Percentiles rank a stretch among this genome's conserved stretches.
These are phyloP conservation scores for Noccaea caerulescens DNA, from an alignment of 345 rosid species.

Conservation along the genomic window DNA sequence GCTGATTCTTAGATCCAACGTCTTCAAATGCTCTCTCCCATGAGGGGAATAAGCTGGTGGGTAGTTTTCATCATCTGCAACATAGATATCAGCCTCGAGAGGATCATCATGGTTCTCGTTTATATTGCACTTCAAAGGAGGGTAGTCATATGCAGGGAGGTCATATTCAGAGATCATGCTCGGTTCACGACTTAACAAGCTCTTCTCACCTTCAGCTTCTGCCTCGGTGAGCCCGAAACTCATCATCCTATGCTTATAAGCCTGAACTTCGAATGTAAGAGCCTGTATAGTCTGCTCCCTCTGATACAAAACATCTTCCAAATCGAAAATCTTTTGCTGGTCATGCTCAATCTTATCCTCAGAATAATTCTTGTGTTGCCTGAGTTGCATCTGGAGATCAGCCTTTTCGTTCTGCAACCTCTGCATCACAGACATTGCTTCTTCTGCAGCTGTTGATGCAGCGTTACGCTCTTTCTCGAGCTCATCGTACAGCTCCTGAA, in stretches of 20 bases:
- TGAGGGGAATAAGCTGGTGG: slow-evolving; percentile 73
- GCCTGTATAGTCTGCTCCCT: slow-evolving; percentile 81
- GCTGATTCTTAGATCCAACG: slow-evolving; percentile 65
- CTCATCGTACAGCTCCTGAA: slow-evolving; percentile 76
- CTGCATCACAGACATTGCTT: slow-evolving; percentile 86
- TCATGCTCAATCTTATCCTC: slow-evolving; percentile 79
- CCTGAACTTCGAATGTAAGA: slow-evolving; percentile 78
- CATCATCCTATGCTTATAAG: slow-evolving; percentile 95
- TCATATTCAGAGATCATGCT: slow-evolving; percentile 55
- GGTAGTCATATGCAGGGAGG: slow-evolving; percentile 61
- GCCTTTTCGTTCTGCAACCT: slow-evolving; percentile 87
- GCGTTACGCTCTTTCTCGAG: slow-evolving; percentile 91
- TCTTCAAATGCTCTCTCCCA: slow-evolving; percentile 59
- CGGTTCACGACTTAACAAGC: slow-evolving; percentile 42
- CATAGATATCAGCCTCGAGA: slow-evolving; percentile 57
- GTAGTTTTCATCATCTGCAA: slow-evolving; percentile 75
- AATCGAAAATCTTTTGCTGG: slow-evolving; percentile 65
- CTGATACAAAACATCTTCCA: slow-evolving; percentile 68
- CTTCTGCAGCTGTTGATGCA: slow-evolving; percentile 74
- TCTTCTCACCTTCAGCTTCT: slow-evolving; percentile 70
- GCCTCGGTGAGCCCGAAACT: slow-evolving; percentile 81
- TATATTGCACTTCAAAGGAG: slow-evolving; percentile 77
- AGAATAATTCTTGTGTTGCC: slow-evolving; percentile 69
- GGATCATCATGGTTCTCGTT: slow-evolving; percentile 57
- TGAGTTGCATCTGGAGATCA: slow-evolving; percentile 74